Evolutionary conservation across 352 stramenopile genomes (phyloP).

Genomic region (Phytopythium delawarense): DNA sequence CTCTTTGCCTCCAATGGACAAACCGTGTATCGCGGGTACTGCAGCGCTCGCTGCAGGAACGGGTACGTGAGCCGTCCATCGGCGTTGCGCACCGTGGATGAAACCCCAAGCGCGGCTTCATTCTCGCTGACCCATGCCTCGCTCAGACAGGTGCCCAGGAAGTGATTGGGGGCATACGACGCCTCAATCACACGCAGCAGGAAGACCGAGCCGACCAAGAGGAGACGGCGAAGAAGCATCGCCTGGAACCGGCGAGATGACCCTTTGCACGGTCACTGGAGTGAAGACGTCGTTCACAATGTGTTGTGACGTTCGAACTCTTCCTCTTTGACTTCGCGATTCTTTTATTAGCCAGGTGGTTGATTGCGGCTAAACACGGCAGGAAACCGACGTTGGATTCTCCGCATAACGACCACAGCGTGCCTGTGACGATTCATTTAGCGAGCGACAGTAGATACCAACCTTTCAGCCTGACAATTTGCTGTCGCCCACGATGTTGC

Average conservation of each 20-base stretch:
- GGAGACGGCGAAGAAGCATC: neutral
- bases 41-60: conserved; percentile 35
- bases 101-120: conserved; percentile 17
- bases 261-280: neutral
- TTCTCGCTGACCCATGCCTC: conserved; percentile 27
- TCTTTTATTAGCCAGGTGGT: too few relatives aligned
- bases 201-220: neutral
- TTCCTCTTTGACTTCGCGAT: too few relatives aligned
- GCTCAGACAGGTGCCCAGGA: conserved; percentile 42
- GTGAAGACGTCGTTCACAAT: too few relatives aligned
- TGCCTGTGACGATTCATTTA: too few relatives aligned
- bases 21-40: conserved; percentile 19
- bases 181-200: neutral
- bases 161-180: conserved; percentile 27
- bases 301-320: too few relatives aligned
- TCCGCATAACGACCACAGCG: too few relatives aligned
- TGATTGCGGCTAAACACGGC: too few relatives aligned
- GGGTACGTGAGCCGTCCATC: conserved; percentile 27
- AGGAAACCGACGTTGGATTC: too few relatives aligned
- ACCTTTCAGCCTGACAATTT: too few relatives aligned
- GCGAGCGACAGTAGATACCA: too few relatives aligned
- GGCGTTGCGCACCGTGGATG: conserved; percentile 16
- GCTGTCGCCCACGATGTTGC: too few relatives aligned
- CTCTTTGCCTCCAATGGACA: neutral
- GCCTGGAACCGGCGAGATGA: neutral